These are phyloP conservation scores for Cordyceps javanica DNA, from an alignment of 2,329 filamentous ascomycete genomes.

Conservation along the genomic window DNA sequence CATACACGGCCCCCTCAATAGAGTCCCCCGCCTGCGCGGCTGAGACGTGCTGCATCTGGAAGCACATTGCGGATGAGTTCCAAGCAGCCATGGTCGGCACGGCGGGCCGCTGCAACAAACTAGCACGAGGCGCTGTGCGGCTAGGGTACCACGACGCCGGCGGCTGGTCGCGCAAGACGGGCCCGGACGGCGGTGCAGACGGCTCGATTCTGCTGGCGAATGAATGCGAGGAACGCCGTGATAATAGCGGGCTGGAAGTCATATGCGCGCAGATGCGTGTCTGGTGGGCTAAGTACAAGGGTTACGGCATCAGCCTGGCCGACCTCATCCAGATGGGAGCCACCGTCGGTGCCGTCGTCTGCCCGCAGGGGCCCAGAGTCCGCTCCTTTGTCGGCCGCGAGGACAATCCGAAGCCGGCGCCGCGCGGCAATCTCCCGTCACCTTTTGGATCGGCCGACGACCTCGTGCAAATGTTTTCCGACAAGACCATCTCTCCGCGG, in stretches of 20 bases:
- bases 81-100: conserved; percentile 25
- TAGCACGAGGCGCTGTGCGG: conserved; percentile 35
- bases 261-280: conserved; percentile 31
- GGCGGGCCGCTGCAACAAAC: conserved; percentile 32
- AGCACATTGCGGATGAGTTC: conserved; percentile 32
- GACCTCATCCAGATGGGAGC: conserved; percentile 47
- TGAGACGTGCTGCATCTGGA: conserved; percentile 38
- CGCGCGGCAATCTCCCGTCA: conserved; percentile 36
- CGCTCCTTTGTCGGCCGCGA: conserved; percentile 43
- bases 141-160: conserved; percentile 41
- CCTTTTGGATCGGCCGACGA: conserved; percentile 32
- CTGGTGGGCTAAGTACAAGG: conserved; percentile 34
- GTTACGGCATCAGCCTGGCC: conserved; percentile 37
- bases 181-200: conserved; percentile 34
- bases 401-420: conserved; percentile 34
- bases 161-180: conserved; percentile 30
- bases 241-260: conserved; percentile 40
- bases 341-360: conserved; percentile 40
- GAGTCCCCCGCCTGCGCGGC: conserved; percentile 22
- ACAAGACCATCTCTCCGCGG: conserved; percentile 44
- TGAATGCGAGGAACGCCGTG: conserved; percentile 28
- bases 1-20: conserved; percentile 14
- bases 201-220: conserved; percentile 34
- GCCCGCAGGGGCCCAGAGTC: conserved; percentile 37
- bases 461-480: conserved; percentile 39